Conservation (phyloP, 441 rosid genomes). For the Iberis amara region DNA sequence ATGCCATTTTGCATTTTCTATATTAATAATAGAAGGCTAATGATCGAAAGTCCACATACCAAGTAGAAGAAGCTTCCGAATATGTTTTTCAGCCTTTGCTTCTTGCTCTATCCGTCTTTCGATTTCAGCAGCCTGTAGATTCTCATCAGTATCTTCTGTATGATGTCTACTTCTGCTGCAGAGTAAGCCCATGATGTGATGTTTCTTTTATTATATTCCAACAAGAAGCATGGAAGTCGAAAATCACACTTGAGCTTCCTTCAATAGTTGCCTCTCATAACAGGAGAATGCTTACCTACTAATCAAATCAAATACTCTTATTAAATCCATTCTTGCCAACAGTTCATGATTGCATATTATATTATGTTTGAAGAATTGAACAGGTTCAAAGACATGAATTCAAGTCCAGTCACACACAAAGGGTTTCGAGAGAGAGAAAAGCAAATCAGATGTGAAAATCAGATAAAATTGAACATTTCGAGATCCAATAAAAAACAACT, state of each 20-base stretch:
- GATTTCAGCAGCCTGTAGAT: slow-evolving; percentile 74
- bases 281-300: slow-evolving; percentile 25
- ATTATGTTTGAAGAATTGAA: too few relatives aligned
- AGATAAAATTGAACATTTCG: background rate
- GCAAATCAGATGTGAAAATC: too few relatives aligned
- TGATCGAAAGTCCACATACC: slow-evolving; percentile 39
- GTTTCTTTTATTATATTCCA: slow-evolving; percentile 24
- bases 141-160: slow-evolving; percentile 71
- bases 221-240: slow-evolving; percentile 44
- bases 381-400: background rate
- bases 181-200: slow-evolving; percentile 60
- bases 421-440: background rate
- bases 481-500: too few relatives aligned
- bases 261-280: slow-evolving; percentile 20
- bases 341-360: background rate
- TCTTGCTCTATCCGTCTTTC: slow-evolving; percentile 95
- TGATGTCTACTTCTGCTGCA: slow-evolving; percentile 67
- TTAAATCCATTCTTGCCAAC: background rate
- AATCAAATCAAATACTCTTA: slow-evolving; percentile 20
- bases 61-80: slow-evolving; percentile 83
- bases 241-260: slow-evolving; percentile 30
- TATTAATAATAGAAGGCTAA: slow-evolving; percentile 4
- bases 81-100: slow-evolving; percentile 88
- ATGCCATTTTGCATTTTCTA: background rate
- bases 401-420: background rate